A percentile compares a stretch with the other conserved stretches of the same genome.
Evolutionary conservation across 257 asterid species (phyloP).

Genomic region (Penstemon eatonii): DNA sequence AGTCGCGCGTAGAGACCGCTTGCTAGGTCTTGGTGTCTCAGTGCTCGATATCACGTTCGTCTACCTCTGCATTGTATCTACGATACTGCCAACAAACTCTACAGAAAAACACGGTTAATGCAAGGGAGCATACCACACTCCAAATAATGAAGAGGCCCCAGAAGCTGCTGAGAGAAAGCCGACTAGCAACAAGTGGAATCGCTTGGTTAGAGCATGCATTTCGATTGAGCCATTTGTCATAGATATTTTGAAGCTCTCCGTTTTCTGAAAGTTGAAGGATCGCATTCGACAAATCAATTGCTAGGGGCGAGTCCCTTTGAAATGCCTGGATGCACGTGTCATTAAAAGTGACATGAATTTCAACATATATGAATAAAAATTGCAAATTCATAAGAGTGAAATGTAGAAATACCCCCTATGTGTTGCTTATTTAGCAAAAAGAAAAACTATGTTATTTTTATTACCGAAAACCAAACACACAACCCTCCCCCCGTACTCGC

Average conservation of each 20-base stretch:
- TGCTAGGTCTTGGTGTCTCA: slow-evolving; percentile 21
- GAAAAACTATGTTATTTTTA: too few relatives aligned
- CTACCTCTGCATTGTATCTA: slow-evolving; percentile 47
- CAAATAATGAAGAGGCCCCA: slow-evolving; percentile 92
- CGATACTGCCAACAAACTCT: slow-evolving; percentile 65
- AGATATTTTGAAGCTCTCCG: slow-evolving; percentile 84
- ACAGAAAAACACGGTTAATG: slow-evolving; percentile 48
- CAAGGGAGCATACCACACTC: slow-evolving; percentile 59
- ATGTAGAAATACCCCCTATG: too few relatives aligned
- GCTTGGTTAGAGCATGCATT: slow-evolving; percentile 51
- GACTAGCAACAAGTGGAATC: slow-evolving; percentile 44
- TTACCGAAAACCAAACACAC: too few relatives aligned
- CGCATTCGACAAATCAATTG: slow-evolving; percentile 73
- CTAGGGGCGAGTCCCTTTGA: slow-evolving; percentile 79
- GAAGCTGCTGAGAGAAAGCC: slow-evolving; percentile 84
- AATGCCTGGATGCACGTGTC: slow-evolving; percentile 52
- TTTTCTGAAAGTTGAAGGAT: slow-evolving; percentile 85
- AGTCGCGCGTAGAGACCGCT: slow-evolving; percentile 36
- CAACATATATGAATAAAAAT: neutral
- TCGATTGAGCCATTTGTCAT: slow-evolving; percentile 69
- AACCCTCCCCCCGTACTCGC: too few relatives aligned
- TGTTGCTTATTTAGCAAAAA: too few relatives aligned
- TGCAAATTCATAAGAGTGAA: too few relatives aligned
- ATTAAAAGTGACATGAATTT: neutral
- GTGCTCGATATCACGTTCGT: slow-evolving; percentile 41